Percentiles rank a stretch among this genome's conserved stretches.
These are phyloP conservation scores for Geotrichum phurueaensis DNA, from an alignment of 1,139 yeast genomes.

Conservation along the genomic window DNA sequence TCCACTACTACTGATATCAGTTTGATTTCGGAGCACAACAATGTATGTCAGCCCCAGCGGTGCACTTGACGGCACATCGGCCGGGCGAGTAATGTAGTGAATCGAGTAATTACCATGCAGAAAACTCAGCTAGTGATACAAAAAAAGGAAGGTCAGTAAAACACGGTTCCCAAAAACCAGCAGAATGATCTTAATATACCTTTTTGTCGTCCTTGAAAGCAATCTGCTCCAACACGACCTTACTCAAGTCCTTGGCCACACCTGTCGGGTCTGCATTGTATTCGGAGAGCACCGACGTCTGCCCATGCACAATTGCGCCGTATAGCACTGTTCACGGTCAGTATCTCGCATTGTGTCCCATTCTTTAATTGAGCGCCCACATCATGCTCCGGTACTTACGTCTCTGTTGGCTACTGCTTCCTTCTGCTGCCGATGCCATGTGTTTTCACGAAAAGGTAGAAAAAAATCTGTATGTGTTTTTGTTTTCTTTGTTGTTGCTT, in stretches of 20 bases:
- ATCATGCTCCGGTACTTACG: not conserved
- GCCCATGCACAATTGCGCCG: constrained; percentile 32
- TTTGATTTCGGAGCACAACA: constrained; percentile 24
- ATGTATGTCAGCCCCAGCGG: constrained; percentile 33
- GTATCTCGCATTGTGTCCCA: not conserved
- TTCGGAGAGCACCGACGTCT: constrained; percentile 19
- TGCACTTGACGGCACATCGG: constrained; percentile 21
- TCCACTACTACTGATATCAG: not conserved
- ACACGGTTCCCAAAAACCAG: not conserved
- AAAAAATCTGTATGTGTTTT: not conserved
- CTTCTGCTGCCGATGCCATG: not conserved
- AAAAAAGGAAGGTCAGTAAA: not conserved
- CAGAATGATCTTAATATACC: constrained; percentile 15
- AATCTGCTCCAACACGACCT: constrained; percentile 28
- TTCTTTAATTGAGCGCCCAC: not conserved
- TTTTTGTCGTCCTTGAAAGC: constrained; percentile 28
- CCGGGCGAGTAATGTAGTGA: constrained; percentile 33
- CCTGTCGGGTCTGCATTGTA: constrained; percentile 22
- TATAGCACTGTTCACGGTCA: constrained; percentile 26
- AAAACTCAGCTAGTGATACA: constrained; percentile 27
- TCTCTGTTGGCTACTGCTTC: not conserved
- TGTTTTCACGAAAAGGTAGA: not conserved
- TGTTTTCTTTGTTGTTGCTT: not conserved
- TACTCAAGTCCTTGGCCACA: constrained; percentile 25
- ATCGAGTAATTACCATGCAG: constrained; percentile 33